Percentiles rank a stretch among this genome's conserved stretches.
Evolutionary conservation across 1,284 basidiomycete genomes (phyloP).

Genomic region (Trametes sp.): DNA sequence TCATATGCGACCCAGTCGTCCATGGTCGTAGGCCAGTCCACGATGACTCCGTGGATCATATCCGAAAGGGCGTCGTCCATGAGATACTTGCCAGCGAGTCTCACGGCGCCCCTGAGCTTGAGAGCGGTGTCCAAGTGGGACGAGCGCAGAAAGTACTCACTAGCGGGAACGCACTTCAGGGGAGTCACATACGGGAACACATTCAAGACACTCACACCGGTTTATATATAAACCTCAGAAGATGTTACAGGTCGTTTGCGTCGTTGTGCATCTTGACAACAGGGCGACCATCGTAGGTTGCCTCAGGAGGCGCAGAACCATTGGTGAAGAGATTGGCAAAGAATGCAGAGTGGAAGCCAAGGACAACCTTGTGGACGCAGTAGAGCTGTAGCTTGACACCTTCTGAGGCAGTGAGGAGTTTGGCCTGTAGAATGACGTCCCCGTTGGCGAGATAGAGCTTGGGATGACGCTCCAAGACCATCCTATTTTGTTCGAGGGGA

Average conservation of each 20-base stretch:
- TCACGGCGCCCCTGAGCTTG: neutral
- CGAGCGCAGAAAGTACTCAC: neutral
- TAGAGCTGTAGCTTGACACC: neutral
- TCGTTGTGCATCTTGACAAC: slow-evolving; percentile 23
- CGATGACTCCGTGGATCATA: neutral
- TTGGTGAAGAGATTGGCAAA: slow-evolving; percentile 73
- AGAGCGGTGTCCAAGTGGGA: neutral
- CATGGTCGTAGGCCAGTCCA: neutral
- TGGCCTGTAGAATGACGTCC: neutral
- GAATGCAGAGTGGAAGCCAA: slow-evolving; percentile 68
- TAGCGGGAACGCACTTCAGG: neutral
- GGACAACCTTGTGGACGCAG: too few species aligned
- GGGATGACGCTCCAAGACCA: neutral
- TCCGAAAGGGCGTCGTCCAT: neutral
- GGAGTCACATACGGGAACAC: too few species aligned
- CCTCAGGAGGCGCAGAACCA: slow-evolving; percentile 37
- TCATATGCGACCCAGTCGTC: neutral
- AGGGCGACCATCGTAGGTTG: slow-evolving; percentile 22
- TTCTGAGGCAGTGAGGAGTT: neutral
- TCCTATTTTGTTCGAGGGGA: too few species aligned
- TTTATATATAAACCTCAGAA: slow-evolving; percentile 62
- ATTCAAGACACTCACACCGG: slow-evolving; percentile 3
- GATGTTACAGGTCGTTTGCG: slow-evolving; percentile 39
- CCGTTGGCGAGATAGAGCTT: neutral
- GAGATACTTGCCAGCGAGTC: too few species aligned